Conservation (phyloP, 2,329 filamentous ascomycete genomes). For the Colletotrichum aenigma region DNA sequence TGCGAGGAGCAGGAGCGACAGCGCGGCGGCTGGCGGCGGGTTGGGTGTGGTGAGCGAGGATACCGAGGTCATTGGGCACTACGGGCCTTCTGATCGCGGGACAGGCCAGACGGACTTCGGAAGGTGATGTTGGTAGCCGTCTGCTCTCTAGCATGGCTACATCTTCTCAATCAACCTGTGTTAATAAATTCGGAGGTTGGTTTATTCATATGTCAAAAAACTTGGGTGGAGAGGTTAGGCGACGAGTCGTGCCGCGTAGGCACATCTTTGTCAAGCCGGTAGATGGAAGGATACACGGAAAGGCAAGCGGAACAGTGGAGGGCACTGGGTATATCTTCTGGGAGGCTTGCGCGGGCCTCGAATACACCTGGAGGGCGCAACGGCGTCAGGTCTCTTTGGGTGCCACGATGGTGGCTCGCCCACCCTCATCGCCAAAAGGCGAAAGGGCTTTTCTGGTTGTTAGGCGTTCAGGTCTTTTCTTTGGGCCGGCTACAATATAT, state of each 20-base stretch:
- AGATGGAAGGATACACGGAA: background rate
- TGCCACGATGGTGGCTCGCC: background rate
- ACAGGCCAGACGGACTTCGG: constrained; percentile 45
- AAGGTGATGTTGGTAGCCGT: background rate
- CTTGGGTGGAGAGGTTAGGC: background rate
- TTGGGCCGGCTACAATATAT: background rate
- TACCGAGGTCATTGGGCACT: constrained; percentile 47
- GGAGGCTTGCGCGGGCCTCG: background rate
- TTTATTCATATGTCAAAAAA: background rate
- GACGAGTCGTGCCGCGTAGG: background rate
- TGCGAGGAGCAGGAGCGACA: constrained; percentile 25
- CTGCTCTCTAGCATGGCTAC: background rate
- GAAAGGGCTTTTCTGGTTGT: background rate
- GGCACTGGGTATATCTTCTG: background rate
- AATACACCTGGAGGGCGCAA: background rate
- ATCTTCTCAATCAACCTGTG: background rate
- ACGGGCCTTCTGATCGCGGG: constrained; percentile 43
- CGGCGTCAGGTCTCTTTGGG: background rate
- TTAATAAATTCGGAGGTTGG: background rate
- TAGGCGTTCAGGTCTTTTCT: background rate
- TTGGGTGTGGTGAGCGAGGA: constrained; percentile 46
- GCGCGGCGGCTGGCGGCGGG: constrained; percentile 21
- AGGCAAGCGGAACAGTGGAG: background rate
- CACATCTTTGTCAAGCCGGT: background rate
- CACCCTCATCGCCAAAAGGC: background rate